Conservation (phyloP, 2,329 filamentous ascomycete species). For the Phyllosticta citribraziliensis region DNA sequence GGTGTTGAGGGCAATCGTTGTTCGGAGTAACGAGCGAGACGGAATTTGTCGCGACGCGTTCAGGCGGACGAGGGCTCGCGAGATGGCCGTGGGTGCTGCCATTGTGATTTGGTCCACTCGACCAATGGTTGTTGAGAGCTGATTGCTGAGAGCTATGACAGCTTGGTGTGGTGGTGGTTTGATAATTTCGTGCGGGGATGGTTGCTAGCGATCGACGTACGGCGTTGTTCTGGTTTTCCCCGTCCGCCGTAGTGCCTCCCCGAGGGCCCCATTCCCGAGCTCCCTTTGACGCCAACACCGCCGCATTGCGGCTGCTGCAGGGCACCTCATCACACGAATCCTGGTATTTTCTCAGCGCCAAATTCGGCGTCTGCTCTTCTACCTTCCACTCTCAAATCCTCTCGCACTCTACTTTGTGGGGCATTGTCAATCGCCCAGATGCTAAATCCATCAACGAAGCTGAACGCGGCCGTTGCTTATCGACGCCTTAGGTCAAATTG, state of each 20-base stretch:
- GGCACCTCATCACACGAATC: too few species aligned
- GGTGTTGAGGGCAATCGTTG: slow-evolving; percentile 1
- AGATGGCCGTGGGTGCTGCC: slow-evolving; percentile 24
- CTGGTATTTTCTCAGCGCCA: too few species aligned
- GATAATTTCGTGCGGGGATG: neutral
- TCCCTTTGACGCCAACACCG: too few species aligned
- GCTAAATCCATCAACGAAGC: too few species aligned
- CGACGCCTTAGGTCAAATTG: too few species aligned
- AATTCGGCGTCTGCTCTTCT: too few species aligned
- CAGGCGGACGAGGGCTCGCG: slow-evolving; percentile 20
- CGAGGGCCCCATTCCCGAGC: too few species aligned
- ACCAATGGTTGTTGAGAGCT: neutral
- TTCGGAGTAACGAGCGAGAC: slow-evolving; percentile 15
- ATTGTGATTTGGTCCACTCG: slow-evolving; percentile 14
- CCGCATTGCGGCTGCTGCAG: too few species aligned
- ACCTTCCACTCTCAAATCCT: too few species aligned
- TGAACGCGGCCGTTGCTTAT: too few species aligned
- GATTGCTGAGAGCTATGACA: neutral
- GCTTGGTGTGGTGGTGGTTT: neutral
- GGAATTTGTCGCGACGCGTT: slow-evolving; percentile 6
- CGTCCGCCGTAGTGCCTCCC: neutral
- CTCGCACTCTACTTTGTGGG: too few species aligned
- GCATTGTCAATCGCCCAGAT: too few species aligned
- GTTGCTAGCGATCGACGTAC: neutral
- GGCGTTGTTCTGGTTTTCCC: neutral